Evolutionary conservation across 768 basidiomycete genomes (phyloP).

Genomic region (Termitomyces sp.): DNA sequence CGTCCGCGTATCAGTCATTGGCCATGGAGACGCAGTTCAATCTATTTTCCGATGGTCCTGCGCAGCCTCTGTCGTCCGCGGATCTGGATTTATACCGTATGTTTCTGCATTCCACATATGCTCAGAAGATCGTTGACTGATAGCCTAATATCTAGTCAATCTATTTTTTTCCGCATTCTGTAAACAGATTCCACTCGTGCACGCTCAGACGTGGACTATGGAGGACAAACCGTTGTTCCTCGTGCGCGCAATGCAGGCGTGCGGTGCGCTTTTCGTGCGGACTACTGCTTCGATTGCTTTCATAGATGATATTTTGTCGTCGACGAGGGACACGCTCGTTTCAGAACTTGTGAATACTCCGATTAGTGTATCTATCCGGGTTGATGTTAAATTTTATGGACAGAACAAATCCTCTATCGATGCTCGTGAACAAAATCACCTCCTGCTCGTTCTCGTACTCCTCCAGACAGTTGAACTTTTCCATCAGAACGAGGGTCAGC

Average conservation of each 20-base stretch:
- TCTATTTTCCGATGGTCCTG: background rate
- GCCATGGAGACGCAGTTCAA: background rate
- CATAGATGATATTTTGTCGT: conserved; percentile 38
- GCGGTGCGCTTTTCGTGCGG: conserved; percentile 53
- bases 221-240: conserved; percentile 45
- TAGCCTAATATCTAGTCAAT: conserved; percentile 27
- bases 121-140: background rate
- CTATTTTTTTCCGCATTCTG: conserved; percentile 51
- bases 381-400: conserved; percentile 8
- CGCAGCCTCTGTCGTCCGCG: conserved; percentile 25
- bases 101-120: conserved; percentile 16
- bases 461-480: conserved; percentile 53
- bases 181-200: conserved; percentile 51
- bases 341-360: conserved; percentile 46
- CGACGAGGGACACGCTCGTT: conserved; percentile 41
- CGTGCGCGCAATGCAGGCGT: conserved; percentile 52
- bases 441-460: conserved; percentile 44
- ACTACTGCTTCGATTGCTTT: conserved; percentile 42
- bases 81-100: conserved; percentile 56
- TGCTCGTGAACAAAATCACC: conserved; percentile 31
- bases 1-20: conserved; percentile 9
- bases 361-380: background rate
- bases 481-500: conserved; percentile 43
- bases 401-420: conserved; percentile 33
- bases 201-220: conserved; percentile 44